phyloP scores from a whole-genome alignment of 1,139 yeast species.

The Schizosaccharomyces versatilis region DNA sequence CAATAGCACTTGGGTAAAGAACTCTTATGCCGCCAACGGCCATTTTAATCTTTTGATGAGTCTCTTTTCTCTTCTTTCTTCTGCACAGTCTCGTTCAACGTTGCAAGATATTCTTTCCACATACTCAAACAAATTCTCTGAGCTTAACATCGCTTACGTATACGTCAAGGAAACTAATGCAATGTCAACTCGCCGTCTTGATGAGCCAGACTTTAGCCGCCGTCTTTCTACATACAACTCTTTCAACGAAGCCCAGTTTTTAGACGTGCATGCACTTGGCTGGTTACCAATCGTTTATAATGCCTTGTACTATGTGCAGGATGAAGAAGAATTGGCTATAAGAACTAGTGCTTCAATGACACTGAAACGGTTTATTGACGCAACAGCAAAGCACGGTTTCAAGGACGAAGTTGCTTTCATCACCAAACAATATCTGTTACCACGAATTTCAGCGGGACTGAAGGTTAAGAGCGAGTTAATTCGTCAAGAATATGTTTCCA shows the following conservation, averaged over 20 bases:
- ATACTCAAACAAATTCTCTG: conserved; percentile 33
- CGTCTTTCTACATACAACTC: conserved; percentile 45
- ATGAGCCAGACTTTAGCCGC: conserved; percentile 59
- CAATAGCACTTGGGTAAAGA: background rate
- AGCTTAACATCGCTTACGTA: conserved; percentile 26
- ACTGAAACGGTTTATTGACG: conserved; percentile 43
- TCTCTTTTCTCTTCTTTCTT: conserved; percentile 36
- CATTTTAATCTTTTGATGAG: conserved; percentile 23
- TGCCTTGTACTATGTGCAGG: conserved; percentile 49
- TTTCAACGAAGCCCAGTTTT: conserved; percentile 36
- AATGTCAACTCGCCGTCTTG: conserved; percentile 37
- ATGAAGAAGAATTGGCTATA: conserved; percentile 58
- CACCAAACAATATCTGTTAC: conserved; percentile 27
- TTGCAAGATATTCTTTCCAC: conserved; percentile 38
- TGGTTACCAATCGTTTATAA: conserved; percentile 67
- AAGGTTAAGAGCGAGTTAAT: conserved; percentile 41
- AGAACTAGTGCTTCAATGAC: conserved; percentile 57
- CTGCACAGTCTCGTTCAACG: conserved; percentile 36
- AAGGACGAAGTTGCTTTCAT: conserved; percentile 34
- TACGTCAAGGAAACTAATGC: conserved; percentile 48
- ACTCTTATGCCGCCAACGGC: background rate
- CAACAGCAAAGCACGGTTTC: conserved; percentile 16
- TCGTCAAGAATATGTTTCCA: conserved; percentile 46
- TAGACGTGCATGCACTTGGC: conserved; percentile 28
- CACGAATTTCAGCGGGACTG: conserved; percentile 16